Percentiles rank a stretch among this genome's conserved stretches.
phyloP scores from a whole-genome alignment of 1,284 basidiomycete genomes.

The Caloboletus inedulis region DNA sequence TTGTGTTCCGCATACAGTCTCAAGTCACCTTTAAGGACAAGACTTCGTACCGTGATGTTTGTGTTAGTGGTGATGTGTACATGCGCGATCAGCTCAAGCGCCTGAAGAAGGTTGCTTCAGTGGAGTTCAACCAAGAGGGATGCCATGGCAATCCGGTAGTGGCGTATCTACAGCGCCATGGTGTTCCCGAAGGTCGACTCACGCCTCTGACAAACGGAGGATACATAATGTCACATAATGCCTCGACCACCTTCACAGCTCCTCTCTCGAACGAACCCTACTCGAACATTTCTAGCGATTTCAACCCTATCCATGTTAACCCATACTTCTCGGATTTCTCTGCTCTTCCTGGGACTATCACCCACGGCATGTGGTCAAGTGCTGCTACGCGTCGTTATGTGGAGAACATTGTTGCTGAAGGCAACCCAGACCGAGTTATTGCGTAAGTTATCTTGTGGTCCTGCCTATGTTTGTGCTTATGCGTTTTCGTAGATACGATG shows the following conservation, averaged over 20 bases:
- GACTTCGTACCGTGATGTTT: constrained; percentile 77
- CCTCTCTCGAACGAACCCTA: constrained; percentile 93
- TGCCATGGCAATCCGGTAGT: constrained; percentile 92
- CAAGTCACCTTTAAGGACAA: constrained; percentile 91
- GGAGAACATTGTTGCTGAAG: constrained; percentile 92
- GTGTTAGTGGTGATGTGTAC: constrained; percentile 83
- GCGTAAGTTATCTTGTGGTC: constrained; percentile 50
- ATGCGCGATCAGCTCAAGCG: constrained; percentile 83
- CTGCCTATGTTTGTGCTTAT: constrained; percentile 7
- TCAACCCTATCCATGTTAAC: constrained; percentile 97
- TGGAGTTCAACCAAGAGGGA: constrained; percentile 85
- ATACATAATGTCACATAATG: constrained; percentile 70
- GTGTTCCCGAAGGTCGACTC: constrained; percentile 72
- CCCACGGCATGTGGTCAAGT: constrained; percentile 96
- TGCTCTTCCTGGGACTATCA: constrained; percentile 92
- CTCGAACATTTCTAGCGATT: constrained; percentile 95
- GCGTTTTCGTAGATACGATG: constrained; percentile 67
- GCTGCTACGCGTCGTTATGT: constrained; percentile 92
- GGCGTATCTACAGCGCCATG: constrained; percentile 91
- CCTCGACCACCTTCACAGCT: constrained; percentile 64
- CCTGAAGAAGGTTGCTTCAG: constrained; percentile 83
- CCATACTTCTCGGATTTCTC: constrained; percentile 98
- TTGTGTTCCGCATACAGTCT: constrained; percentile 88
- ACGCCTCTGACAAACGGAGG: constrained; percentile 82
- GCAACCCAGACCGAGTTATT: constrained; percentile 86